Percentiles rank a stretch among this genome's conserved stretches.
Evolutionary conservation across 2,329 filamentous ascomycete species (phyloP).

Genomic region (Teratosphaeriaceae sp.): DNA sequence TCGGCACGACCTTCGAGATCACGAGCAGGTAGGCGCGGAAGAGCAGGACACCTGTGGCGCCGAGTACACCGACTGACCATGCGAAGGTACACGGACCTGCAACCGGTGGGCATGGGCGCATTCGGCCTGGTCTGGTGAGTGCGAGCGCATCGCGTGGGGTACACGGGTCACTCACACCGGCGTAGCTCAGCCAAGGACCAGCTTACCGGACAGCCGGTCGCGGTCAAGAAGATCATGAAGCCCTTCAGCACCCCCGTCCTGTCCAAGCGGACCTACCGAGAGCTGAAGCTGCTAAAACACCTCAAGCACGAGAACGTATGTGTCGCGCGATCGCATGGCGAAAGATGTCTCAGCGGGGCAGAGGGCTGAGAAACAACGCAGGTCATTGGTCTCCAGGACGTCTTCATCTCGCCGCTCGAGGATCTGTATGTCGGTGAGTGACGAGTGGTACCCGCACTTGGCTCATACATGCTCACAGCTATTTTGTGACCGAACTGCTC

Average conservation of each 20-base stretch:
- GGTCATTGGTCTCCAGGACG: conserved; percentile 98
- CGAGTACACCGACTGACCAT: conserved; percentile 12
- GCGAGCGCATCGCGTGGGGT: conserved; percentile 7
- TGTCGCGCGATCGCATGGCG: too few species aligned
- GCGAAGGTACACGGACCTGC: conserved; percentile 86
- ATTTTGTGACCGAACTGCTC: conserved; percentile 96
- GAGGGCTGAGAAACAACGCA: conserved; percentile 11
- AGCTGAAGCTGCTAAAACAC: conserved; percentile 96
- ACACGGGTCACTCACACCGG: conserved; percentile 2
- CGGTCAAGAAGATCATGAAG: conserved; percentile 99
- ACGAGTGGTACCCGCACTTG: conserved; percentile 20
- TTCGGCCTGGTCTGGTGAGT: conserved; percentile 92
- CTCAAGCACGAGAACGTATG: conserved; percentile 89
- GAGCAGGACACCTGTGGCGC: conserved; percentile 5
- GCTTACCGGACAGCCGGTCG: conserved; percentile 92
- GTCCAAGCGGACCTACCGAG: conserved; percentile 94
- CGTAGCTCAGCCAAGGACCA: conserved; percentile 91
- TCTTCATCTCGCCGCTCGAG: conserved; percentile 98
- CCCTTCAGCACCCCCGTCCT: conserved; percentile 98
- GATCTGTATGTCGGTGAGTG: conserved; percentile 66
- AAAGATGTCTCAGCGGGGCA: too few species aligned
- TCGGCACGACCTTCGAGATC: conserved; percentile 99
- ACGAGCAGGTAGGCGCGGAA: conserved; percentile 72
- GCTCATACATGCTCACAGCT: conserved; percentile 49
- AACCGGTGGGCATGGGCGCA: conserved; percentile 97